These are phyloP conservation scores for Entrophospora sp. DNA, from an alignment of 192 early-diverging fungal species.

Conservation along the genomic window DNA sequence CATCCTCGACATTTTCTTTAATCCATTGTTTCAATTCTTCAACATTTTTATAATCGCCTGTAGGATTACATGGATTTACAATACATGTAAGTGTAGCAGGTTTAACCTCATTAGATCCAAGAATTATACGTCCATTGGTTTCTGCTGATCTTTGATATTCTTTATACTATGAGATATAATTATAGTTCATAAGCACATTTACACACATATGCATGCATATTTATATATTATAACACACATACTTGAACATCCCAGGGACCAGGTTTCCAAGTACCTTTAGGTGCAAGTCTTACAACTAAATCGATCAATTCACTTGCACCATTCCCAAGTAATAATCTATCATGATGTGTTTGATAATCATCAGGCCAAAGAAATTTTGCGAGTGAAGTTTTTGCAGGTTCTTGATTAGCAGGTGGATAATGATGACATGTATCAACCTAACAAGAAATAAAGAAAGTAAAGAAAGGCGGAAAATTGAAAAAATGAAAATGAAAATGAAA, in stretches of 20 bases:
- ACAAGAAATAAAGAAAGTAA: conserved; percentile 1
- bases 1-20: conserved; percentile 59
- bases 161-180: conserved; percentile 52
- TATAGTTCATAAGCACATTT: background rate
- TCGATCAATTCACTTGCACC: conserved; percentile 89
- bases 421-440: conserved; percentile 65
- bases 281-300: conserved; percentile 71
- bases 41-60: conserved; percentile 75
- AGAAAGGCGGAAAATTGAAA: background rate
- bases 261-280: conserved; percentile 72
- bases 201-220: no score
- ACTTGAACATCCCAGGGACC: conserved; percentile 73
- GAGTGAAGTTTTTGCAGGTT: conserved; percentile 76
- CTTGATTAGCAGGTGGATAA: conserved; percentile 87
- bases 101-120: conserved; percentile 43
- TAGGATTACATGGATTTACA: conserved; percentile 91
- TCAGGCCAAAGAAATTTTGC: conserved; percentile 73
- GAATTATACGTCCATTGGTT: conserved; percentile 61
- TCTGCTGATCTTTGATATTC: conserved; percentile 83
- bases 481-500: no score
- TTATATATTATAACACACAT: no score
- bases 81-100: conserved; percentile 69
- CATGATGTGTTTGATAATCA: conserved; percentile 42
- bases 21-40: conserved; percentile 71
- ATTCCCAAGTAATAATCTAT: conserved; percentile 74